Evolutionary conservation across 495 filamentous ascomycete species (phyloP).

Genomic region (Penicillium pulvis): DNA sequence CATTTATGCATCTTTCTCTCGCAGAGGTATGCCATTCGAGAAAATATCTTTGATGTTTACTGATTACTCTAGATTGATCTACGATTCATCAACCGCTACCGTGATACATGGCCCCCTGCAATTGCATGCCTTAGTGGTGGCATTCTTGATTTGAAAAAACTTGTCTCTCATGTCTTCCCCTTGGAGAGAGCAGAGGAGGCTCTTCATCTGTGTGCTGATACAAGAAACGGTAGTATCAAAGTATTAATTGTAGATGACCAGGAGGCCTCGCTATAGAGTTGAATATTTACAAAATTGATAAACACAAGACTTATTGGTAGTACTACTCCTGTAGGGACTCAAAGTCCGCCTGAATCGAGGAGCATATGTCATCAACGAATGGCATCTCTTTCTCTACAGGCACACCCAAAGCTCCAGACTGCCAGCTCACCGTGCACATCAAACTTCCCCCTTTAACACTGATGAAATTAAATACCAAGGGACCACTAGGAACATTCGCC

Average conservation of each 20-base stretch:
- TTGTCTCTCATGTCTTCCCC: conserved; percentile 71
- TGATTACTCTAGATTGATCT: conserved; percentile 54
- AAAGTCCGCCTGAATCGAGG: conserved; percentile 20
- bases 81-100: conserved; percentile 66
- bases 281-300: not conserved
- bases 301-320: not conserved
- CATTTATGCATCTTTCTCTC: conserved; percentile 66
- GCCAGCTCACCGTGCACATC: conserved; percentile 27
- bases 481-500: conserved; percentile 24
- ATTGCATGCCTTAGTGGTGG: conserved; percentile 49
- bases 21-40: conserved; percentile 43
- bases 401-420: conserved; percentile 25
- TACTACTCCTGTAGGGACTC: conserved; percentile 9
- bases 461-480: conserved; percentile 29
- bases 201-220: conserved; percentile 51
- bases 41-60: not conserved
- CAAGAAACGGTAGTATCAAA: conserved; percentile 56
- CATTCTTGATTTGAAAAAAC: conserved; percentile 58
- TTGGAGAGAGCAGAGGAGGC: conserved; percentile 59
- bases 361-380: conserved; percentile 24
- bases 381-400: conserved; percentile 14
- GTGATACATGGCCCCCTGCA: conserved; percentile 62
- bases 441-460: conserved; percentile 28
- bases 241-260: conserved; percentile 59
- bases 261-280: conserved; percentile 32